A percentile compares a stretch with the other conserved stretches of the same genome.
Conservation (phyloP, 2,329 filamentous ascomycete genomes). For the Macrophomina tecta region DNA sequence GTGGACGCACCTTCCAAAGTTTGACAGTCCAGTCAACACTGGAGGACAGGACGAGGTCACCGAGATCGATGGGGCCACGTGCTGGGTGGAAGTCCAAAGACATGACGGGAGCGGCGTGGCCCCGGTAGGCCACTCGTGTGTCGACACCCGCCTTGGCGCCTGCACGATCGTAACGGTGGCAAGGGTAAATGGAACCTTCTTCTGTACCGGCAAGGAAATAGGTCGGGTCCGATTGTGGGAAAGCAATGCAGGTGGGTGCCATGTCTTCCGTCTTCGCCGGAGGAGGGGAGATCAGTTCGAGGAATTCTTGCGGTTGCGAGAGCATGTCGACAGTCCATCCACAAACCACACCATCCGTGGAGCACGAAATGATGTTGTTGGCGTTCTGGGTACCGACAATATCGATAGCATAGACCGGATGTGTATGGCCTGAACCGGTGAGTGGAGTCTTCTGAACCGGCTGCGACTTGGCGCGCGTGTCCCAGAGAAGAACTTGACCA, state of each 20-base stretch:
- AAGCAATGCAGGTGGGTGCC: conserved; percentile 91
- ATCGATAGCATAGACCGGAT: conserved; percentile 93
- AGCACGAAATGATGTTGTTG: conserved; percentile 97
- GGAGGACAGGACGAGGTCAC: conserved; percentile 89
- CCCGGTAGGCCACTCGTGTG: conserved; percentile 82
- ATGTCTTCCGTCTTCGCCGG: conserved; percentile 88
- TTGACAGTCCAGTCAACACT: conserved; percentile 97
- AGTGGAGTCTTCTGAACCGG: conserved; percentile 96
- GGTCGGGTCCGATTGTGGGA: conserved; percentile 92
- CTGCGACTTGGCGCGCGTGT: conserved; percentile 80
- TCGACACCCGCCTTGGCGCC: conserved; percentile 97
- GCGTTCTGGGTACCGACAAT: conserved; percentile 98
- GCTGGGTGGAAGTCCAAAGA: conserved; percentile 94
- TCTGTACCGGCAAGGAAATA: conserved; percentile 98
- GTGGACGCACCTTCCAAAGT: conserved; percentile 90
- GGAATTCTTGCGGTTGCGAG: conserved; percentile 90
- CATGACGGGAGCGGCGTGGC: conserved; percentile 94
- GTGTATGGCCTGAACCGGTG: conserved; percentile 92
- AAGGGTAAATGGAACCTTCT: conserved; percentile 94
- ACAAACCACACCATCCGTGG: conserved; percentile 94
- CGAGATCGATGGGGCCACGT: conserved; percentile 88
- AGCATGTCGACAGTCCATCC: conserved; percentile 99
- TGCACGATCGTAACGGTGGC: conserved; percentile 95
- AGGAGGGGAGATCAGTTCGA: conserved; percentile 84
- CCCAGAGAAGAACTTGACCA: conserved; percentile 95